phyloP scores from a whole-genome alignment of 2,329 filamentous ascomycete genomes.

The Hyphodiscus sp. region DNA sequence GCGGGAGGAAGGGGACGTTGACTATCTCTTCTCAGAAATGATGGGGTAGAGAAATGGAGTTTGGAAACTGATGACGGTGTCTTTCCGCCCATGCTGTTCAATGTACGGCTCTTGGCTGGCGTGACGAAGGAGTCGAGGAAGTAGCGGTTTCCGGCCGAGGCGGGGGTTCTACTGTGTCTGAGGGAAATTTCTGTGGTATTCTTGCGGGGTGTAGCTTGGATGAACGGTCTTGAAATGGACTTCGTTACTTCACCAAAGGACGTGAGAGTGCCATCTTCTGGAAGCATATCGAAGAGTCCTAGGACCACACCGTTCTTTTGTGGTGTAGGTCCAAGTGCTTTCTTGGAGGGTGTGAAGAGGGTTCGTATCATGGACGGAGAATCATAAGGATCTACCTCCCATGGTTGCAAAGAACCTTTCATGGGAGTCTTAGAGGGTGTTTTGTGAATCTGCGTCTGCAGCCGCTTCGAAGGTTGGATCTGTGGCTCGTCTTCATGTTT shows the following conservation, averaged over 20 bases:
- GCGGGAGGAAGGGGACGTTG: constrained; percentile 41
- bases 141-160: constrained; percentile 52
- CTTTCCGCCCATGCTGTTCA: constrained; percentile 32
- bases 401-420: constrained; percentile 30
- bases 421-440: constrained; percentile 38
- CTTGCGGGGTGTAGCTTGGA: constrained; percentile 35
- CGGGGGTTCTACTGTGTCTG: constrained; percentile 36
- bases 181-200: constrained; percentile 5
- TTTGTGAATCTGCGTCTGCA: constrained; percentile 30
- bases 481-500: constrained; percentile 29
- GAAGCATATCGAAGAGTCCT: constrained; percentile 68
- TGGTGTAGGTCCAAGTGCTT: constrained; percentile 68
- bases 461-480: constrained; percentile 45
- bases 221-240: constrained; percentile 22
- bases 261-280: constrained; percentile 38
- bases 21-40: constrained; percentile 55
- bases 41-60: constrained; percentile 60
- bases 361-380: constrained; percentile 52
- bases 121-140: constrained; percentile 59
- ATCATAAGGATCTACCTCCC: constrained; percentile 40
- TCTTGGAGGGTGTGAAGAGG: constrained; percentile 52
- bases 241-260: constrained; percentile 17
- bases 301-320: constrained; percentile 72
- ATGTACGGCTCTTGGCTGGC: constrained; percentile 47
- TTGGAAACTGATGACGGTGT: constrained; percentile 48